Percentiles rank a stretch among this genome's conserved stretches.
These are phyloP conservation scores for Scheffersomyces quercinus DNA, from an alignment of 1,139 yeast species.

Conservation along the genomic window DNA sequence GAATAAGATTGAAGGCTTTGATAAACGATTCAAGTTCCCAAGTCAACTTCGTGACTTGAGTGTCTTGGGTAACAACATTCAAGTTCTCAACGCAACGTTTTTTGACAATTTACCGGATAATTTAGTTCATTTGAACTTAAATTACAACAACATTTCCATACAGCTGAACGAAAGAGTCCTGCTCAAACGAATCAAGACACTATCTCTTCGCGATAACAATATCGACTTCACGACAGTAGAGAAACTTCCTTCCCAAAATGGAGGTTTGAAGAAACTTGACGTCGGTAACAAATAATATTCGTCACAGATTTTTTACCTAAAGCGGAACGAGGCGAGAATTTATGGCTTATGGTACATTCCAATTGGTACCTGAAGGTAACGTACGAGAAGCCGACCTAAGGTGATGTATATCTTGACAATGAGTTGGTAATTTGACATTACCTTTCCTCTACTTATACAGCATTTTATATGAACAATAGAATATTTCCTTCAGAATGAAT, in stretches of 20 bases:
- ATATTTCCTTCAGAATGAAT: too few species aligned
- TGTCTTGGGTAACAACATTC: not conserved
- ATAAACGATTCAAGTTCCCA: not conserved
- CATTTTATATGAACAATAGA: too few species aligned
- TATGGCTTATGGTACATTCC: too few species aligned
- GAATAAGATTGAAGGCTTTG: not conserved
- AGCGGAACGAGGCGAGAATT: too few species aligned
- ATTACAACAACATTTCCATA: not conserved
- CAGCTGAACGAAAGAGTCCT: constrained; percentile 1
- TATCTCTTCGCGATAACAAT: not conserved
- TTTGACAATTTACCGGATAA: constrained; percentile 1
- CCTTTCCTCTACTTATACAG: too few species aligned
- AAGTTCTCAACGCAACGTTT: not conserved
- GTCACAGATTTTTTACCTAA: too few species aligned
- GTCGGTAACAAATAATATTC: not conserved
- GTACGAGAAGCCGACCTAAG: too few species aligned
- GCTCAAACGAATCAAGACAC: not conserved
- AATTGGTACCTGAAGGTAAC: too few species aligned
- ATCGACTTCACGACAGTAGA: not conserved
- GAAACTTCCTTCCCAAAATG: not conserved
- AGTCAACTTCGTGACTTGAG: not conserved
- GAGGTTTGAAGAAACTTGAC: not conserved
- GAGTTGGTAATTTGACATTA: too few species aligned
- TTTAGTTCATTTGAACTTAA: not conserved
- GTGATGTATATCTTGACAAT: too few species aligned